Conservation (phyloP, 2,329 filamentous ascomycete species). For the Rasamsonia emersonii region DNA sequence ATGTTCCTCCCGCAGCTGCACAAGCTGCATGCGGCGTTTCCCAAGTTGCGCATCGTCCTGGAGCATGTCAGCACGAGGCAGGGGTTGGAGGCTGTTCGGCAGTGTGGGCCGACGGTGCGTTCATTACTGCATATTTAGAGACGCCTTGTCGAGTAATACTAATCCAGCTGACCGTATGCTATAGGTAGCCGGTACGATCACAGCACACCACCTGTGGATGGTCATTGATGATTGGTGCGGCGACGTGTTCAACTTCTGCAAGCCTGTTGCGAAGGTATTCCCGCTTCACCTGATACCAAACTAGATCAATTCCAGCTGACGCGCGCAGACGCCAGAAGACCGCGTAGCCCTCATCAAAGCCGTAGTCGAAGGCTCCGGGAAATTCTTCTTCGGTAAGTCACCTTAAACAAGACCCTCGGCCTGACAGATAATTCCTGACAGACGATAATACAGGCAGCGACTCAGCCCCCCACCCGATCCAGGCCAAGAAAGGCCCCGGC, state of each 20-base stretch:
- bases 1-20: constrained; percentile 73
- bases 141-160: too few relatives aligned
- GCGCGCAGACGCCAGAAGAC: constrained; percentile 51
- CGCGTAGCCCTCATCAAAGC: constrained; percentile 62
- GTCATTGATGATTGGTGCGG: constrained; percentile 66
- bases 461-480: constrained; percentile 56
- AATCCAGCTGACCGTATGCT: neutral
- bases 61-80: constrained; percentile 85
- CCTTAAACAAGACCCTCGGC: too few relatives aligned
- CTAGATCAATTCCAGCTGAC: too few relatives aligned
- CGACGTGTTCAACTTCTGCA: constrained; percentile 72
- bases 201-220: constrained; percentile 76
- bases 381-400: constrained; percentile 62
- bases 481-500: constrained; percentile 47
- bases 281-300: too few relatives aligned
- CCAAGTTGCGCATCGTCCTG: constrained; percentile 48
- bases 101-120: constrained; percentile 60
- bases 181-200: constrained; percentile 55
- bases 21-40: constrained; percentile 66
- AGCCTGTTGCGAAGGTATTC: constrained; percentile 59
- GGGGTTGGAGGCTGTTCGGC: constrained; percentile 66
- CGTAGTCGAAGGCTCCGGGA: constrained; percentile 45
- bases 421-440: neutral
- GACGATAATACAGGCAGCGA: constrained; percentile 49
- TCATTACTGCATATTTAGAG: too few relatives aligned